These are phyloP conservation scores for Acanthamoeba quina DNA, from an alignment of 208 protist genomes.

Conservation along the genomic window DNA sequence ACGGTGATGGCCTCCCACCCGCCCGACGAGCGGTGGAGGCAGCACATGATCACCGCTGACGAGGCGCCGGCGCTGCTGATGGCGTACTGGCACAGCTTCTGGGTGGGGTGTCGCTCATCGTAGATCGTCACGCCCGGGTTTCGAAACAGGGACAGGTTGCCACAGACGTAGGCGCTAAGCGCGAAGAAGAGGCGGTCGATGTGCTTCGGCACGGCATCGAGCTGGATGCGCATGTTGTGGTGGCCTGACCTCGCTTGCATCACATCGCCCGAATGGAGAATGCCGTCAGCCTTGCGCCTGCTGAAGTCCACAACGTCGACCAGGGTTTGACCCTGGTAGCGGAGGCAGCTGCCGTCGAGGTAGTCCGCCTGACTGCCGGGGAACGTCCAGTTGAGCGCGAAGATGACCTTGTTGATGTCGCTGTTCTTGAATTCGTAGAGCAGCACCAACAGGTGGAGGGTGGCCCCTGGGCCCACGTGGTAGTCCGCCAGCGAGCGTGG, in stretches of 20 bases:
- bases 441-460: constrained; percentile 6
- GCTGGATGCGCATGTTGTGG: constrained; percentile 20
- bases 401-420: constrained; percentile 25
- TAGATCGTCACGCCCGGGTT: background rate
- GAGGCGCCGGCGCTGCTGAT: background rate
- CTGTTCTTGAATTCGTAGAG: constrained; percentile 28
- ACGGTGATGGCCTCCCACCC: background rate
- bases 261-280: background rate
- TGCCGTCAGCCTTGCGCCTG: background rate
- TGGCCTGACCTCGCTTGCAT: background rate
- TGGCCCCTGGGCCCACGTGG: background rate
- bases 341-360: background rate
- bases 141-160: background rate
- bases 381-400: background rate
- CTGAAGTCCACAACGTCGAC: background rate
- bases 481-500: background rate
- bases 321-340: background rate
- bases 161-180: background rate
- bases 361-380: background rate
- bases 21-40: background rate
- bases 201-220: background rate
- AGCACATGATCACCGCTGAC: constrained; percentile 39
- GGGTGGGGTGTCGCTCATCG: background rate
- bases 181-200: constrained; percentile 15
- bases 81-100: background rate